A percentile compares a stretch with the other conserved stretches of the same genome.
These are phyloP conservation scores for Diaporthe aspalathi DNA, from an alignment of 2,329 filamentous ascomycete genomes.

Conservation along the genomic window DNA sequence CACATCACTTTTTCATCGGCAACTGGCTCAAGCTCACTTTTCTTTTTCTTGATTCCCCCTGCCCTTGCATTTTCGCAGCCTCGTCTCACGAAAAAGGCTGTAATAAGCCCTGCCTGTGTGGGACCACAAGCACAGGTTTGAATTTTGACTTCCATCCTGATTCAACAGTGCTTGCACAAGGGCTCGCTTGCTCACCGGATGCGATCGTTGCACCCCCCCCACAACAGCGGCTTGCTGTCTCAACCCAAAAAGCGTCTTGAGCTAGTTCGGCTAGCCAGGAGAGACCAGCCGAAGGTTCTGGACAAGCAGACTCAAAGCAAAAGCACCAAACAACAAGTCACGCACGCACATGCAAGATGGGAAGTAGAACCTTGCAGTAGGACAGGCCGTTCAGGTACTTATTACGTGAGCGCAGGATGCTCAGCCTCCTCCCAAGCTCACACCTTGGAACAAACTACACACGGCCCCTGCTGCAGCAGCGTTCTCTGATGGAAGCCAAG, in stretches of 20 bases:
- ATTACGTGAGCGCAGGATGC: conserved; percentile 29
- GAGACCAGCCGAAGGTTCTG: conserved; percentile 9
- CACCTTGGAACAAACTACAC: conserved; percentile 7
- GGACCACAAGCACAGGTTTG: conserved; percentile 8
- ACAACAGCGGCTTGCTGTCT: conserved; percentile 9
- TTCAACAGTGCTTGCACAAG: conserved; percentile 25
- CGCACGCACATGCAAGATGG: not conserved
- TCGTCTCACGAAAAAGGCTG: conserved; percentile 10
- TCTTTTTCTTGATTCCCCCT: conserved; percentile 4
- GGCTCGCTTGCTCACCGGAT: conserved; percentile 13
- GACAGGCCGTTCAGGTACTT: not conserved
- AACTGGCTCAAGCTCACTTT: conserved; percentile 13
- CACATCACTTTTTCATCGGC: conserved; percentile 9
- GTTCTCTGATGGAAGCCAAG: conserved; percentile 10
- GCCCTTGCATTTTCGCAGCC: conserved; percentile 27
- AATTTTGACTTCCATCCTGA: conserved; percentile 6
- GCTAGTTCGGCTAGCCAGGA: conserved; percentile 10
- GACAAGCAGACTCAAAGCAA: not conserved
- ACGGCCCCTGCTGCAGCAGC: not conserved
- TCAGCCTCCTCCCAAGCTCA: not conserved
- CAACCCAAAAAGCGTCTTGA: not conserved
- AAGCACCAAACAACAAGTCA: too few relatives aligned
- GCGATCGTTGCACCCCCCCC: not conserved
- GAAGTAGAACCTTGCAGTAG: conserved; percentile 4
- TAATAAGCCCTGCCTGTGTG: not conserved